Base-by-base conservation (phyloP, 23 red algal species). In the Gracilaria gracilis region DNA sequence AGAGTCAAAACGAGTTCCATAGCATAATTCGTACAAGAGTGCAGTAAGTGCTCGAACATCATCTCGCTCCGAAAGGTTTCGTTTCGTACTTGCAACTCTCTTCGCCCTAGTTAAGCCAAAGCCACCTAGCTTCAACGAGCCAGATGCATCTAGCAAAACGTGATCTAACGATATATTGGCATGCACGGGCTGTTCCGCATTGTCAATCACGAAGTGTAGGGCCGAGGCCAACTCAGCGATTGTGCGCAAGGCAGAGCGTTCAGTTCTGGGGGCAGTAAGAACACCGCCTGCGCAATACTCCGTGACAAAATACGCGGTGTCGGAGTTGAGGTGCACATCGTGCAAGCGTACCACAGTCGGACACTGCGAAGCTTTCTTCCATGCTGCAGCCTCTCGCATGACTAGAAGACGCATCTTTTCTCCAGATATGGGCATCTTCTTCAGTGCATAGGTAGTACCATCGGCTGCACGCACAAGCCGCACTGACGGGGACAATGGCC, bases 21-120 rank as follows among this genome's bases (percentile, higher is more conserved):
- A 79, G 80, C 61, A 61, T 24, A 84, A 69, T 53, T 80, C 47
- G 70, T 61, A 86, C 40, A 93, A 53, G 57, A 93, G 51, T 9
- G 82, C 90, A 48, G 67, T 80, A 51, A 93, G 90, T 25, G 90
- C 90, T 42, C 82, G 82, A 65, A 93, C 80, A 69, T 93, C 90
- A 67, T 93, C 81, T 28, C 62, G 37, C 57, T 93, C 80, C 57
- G 61, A 81, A 57, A 90, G 81, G 6, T 85, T 85, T 85, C 59
- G 31, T 48, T 69, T 65, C 47, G 81, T 65, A 47, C 58, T 59
- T 21, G 79, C 46, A 82, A 82, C 79, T 29, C 84, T 54, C 39
- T 75, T 50, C 3, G 84, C 67, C 46, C 84, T 54, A n/a, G 84
- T 61, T 13, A 75, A 33, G 19, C 84, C 84, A 50, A 75, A 88